Evolutionary conservation across 768 basidiomycete species (phyloP).

Genomic region (Lyophyllum semitale): DNA sequence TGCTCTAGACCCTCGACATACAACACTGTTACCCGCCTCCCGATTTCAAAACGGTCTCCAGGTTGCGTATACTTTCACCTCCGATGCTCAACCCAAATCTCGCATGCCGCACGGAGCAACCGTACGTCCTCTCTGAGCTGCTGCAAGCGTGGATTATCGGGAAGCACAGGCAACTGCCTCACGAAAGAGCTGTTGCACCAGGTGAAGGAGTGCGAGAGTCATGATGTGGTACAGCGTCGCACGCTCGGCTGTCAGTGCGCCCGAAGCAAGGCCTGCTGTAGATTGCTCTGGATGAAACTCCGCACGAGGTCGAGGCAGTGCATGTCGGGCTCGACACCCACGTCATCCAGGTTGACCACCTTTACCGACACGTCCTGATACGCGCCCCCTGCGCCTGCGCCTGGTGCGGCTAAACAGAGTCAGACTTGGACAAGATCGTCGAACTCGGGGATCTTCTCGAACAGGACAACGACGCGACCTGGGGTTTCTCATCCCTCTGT

Average conservation of each 20-base stretch:
- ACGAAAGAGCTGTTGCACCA: slow-evolving; percentile 73
- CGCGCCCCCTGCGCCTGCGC: slow-evolving; percentile 23
- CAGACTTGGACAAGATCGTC: slow-evolving; percentile 73
- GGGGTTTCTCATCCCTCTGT: slow-evolving; percentile 54
- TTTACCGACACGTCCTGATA: slow-evolving; percentile 54
- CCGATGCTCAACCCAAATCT: slow-evolving; percentile 86
- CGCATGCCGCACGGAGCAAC: slow-evolving; percentile 72
- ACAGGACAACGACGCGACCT: slow-evolving; percentile 62
- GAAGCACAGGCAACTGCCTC: slow-evolving; percentile 66
- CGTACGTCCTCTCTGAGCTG: slow-evolving; percentile 85
- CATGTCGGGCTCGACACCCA: slow-evolving; percentile 73
- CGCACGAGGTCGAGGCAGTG: slow-evolving; percentile 80
- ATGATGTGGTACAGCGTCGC: slow-evolving; percentile 77
- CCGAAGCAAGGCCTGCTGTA: slow-evolving; percentile 59
- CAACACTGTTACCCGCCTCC: slow-evolving; percentile 61
- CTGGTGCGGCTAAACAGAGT: slow-evolving; percentile 74
- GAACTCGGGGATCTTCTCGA: slow-evolving; percentile 79
- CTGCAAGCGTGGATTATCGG: slow-evolving; percentile 60
- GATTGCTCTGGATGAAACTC: slow-evolving; percentile 73
- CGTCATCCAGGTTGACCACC: slow-evolving; percentile 60
- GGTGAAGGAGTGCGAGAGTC: slow-evolving; percentile 76
- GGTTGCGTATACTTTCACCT: slow-evolving; percentile 86
- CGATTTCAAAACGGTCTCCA: slow-evolving; percentile 84
- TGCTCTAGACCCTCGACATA: slow-evolving; percentile 70
- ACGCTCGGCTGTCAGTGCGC: slow-evolving; percentile 70